Evolutionary conservation across 2,329 filamentous ascomycete genomes (phyloP), one percentile per base, ranked within the genome.

Genomic region (Colletotrichum australisinense): DNA sequence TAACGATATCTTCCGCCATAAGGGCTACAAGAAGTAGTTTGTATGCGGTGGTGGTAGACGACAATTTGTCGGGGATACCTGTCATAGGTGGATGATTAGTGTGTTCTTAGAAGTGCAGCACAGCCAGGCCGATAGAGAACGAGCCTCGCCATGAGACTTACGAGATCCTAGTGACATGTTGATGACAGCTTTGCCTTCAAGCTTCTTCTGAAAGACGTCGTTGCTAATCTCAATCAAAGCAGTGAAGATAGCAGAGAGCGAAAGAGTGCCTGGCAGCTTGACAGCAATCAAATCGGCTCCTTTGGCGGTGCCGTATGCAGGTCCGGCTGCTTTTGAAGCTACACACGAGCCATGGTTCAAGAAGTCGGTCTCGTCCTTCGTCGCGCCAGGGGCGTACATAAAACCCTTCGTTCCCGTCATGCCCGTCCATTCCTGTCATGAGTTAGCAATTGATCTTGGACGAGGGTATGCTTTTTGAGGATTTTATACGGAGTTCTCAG

Each of bases 1-100:
- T 52, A 6, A 71, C 49, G 3, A 71, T 67, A 26, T 71, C 68
- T 12, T 71, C 46, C 7, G 56, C 63, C 68, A 71, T 67, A 12
- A 71, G 26, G 3, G 46, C 19, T 3, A 67, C 46, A 30, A 71
- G 30, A 1, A 71, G 63, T 5, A 62, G 56, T 30, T 53, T 62
- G 19, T 49, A 67, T 2, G 62, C 68, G 2, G 49, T 66, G 2
- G 12, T 19, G 22, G 56, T 56, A 5, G 46, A 46, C 0, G 38
- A 32, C 1, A 42, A 3, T 7, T 24, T 30, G 2, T 35, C 14
- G 16, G 46, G 14, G 6, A 71, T 26, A 1, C 16, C 63, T 67
- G 6, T 4, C 4, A 32, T 2, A 2, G n/a, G 24, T 14, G 5
- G 16, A 32, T 19, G 4, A 2, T 42, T 5, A 62, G 63, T 19